These are phyloP conservation scores for Huntiella savannae DNA, from an alignment of 2,329 filamentous ascomycete species.

Conservation along the genomic window DNA sequence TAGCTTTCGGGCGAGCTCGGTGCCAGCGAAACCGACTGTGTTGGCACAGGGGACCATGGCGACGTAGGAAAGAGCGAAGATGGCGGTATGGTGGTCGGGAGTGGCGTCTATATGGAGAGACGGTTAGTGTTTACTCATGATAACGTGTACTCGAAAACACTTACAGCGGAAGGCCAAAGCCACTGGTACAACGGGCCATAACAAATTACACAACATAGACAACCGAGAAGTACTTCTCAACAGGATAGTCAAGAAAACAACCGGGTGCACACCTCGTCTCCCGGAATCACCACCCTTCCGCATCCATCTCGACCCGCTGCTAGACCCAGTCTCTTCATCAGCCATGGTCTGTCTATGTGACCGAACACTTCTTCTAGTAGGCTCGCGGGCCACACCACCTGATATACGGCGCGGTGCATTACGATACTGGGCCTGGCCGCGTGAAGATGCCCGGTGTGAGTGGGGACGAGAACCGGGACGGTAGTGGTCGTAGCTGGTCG, in stretches of 20 bases:
- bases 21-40: conserved; percentile 26
- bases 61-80: conserved; percentile 29
- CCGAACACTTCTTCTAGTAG: no score
- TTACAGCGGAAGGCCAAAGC: conserved; percentile 21
- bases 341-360: no score
- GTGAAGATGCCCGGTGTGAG: no score
- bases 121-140: not conserved
- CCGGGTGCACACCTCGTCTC: conserved; percentile 23
- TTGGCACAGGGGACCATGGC: conserved; percentile 32
- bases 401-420: no score
- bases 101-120: conserved; percentile 15
- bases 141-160: not conserved
- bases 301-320: conserved; percentile 1
- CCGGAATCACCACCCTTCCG: conserved; percentile 24
- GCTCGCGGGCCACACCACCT: no score
- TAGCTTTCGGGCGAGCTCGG: conserved; percentile 63
- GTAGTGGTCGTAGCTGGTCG: no score
- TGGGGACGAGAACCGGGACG: no score
- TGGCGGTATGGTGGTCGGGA: conserved; percentile 21
- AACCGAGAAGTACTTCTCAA: conserved; percentile 25
- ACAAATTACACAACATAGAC: conserved; percentile 26
- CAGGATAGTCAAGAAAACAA: conserved; percentile 24
- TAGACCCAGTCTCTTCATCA: not conserved
- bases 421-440: no score
- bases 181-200: conserved; percentile 29